Base-by-base conservation (phyloP, 176 grass and related monocot species). In the Eremochloa ophiuroides region DNA sequence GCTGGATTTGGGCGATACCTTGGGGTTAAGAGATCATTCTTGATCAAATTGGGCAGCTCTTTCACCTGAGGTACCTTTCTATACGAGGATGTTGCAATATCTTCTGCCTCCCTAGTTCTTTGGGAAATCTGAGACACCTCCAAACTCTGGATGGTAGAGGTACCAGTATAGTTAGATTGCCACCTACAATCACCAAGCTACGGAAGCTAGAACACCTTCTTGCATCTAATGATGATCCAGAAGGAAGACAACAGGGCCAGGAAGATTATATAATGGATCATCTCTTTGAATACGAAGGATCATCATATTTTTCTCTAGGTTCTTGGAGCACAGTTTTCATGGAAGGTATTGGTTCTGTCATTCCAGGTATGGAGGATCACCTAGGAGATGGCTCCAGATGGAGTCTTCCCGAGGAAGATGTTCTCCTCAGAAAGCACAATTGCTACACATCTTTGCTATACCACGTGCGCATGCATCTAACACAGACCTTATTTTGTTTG, bases 61-160 rank as follows among this genome's bases (percentile, higher is more conserved):
- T 47, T 42, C 80, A 74, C 10, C 71, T 87, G 1, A 84, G 63
- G 46, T 84, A 75, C 18, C 33, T 87, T 22, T 85, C 74, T 80
- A 30, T 87, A 2, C 69, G 80, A 22, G 26, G 47, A 10, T 74
- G 43, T 35, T 0, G 0, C 34, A 0, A 1, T 23, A 48, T 82
- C 46, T 73, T 0, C 0, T 1, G 14, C 3, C 40, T 82, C 0
- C 69, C 80, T 6, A 2, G 26, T 28, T 83, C 56, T 4, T 74
- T 83, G 14, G 69, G 56, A 6, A 83, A 83, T 20, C 1, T 74
- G 20, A 29, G 41, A 30, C 55, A 74, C 2, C 80, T 74, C 28
- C 20, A 83, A 14, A 83, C 80, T 38, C 7, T 83, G 20, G 80
- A 83, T 51, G 5, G 62, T 1, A 74, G 40, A 74, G 22, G n/a